These are phyloP conservation scores for Phylloporus arenicola DNA, from an alignment of 768 basidiomycete species.

Conservation along the genomic window DNA sequence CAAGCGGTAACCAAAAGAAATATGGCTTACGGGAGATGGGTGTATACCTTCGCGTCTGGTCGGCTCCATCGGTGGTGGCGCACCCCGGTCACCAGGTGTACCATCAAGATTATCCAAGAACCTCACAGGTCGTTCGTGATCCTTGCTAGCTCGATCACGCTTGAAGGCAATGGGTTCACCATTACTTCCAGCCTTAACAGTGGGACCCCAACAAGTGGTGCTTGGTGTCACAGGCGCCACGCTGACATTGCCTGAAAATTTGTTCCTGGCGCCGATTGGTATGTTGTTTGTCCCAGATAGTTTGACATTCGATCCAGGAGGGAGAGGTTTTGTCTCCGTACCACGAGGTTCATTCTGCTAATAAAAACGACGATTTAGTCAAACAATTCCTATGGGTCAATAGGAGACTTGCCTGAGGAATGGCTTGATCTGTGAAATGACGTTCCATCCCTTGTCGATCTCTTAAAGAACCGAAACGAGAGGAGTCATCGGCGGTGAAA, in stretches of 20 bases:
- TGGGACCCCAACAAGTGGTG: background rate
- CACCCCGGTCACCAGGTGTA: background rate
- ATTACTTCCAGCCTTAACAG: constrained; percentile 12
- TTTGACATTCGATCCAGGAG: constrained; percentile 18
- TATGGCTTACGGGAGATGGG: constrained; percentile 17
- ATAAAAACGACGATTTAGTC: background rate
- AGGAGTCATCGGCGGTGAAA: constrained; percentile 6
- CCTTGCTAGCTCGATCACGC: constrained; percentile 13
- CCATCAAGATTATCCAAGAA: constrained; percentile 3
- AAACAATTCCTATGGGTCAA: background rate
- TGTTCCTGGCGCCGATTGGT: constrained; percentile 28
- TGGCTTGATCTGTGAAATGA: constrained; percentile 12
- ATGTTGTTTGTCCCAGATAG: constrained; percentile 31
- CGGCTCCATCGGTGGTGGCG: background rate
- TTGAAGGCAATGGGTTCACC: constrained; percentile 18
- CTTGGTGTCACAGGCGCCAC: background rate
- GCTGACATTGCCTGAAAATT: constrained; percentile 12
- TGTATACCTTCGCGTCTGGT: constrained; percentile 9
- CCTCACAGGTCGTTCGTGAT: constrained; percentile 24
- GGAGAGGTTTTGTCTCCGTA: constrained; percentile 10
- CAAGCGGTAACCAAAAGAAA: background rate
- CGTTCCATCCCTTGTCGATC: constrained; percentile 20
- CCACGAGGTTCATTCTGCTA: constrained; percentile 20
- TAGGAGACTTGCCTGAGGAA: constrained; percentile 14
- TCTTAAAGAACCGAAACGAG: constrained; percentile 14